Percentiles rank a stretch among this genome's conserved stretches.
phyloP scores from a whole-genome alignment of 2,329 filamentous ascomycete genomes.

The Thelonectria discophora region DNA sequence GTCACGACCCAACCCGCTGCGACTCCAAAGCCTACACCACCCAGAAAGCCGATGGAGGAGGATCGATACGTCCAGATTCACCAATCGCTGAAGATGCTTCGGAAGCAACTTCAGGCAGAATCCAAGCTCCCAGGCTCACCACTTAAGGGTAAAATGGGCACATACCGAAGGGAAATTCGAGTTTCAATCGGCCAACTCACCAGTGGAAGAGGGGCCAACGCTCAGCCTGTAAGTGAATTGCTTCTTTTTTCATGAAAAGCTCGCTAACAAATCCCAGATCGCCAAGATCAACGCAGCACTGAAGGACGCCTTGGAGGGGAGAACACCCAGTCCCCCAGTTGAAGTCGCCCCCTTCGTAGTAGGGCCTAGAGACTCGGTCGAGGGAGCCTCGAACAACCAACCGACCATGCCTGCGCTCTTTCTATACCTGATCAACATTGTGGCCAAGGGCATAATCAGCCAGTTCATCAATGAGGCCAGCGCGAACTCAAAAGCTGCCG shows the following conservation, averaged over 20 bases:
- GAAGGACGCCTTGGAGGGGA: conserved; percentile 61
- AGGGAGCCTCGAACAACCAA: conserved; percentile 62
- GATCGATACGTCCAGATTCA: conserved; percentile 69
- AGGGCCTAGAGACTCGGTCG: conserved; percentile 55
- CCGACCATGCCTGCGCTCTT: conserved; percentile 69
- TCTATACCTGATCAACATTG: conserved; percentile 79
- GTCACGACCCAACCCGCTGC: not conserved
- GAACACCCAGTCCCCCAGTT: conserved; percentile 61
- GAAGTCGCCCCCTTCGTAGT: conserved; percentile 65
- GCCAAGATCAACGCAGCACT: conserved; percentile 54
- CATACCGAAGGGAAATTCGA: conserved; percentile 75
- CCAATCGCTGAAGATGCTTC: conserved; percentile 70
- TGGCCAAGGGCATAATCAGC: conserved; percentile 76
- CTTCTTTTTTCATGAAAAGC: not conserved
- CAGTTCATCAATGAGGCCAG: conserved; percentile 75
- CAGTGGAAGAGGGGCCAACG: conserved; percentile 69
- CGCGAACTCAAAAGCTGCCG: conserved; percentile 71
- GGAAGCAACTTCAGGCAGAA: conserved; percentile 70
- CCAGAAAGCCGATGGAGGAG: conserved; percentile 25
- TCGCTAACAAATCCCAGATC: conserved; percentile 43
- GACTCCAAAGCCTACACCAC: conserved; percentile 17
- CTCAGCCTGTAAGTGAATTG: conserved; percentile 47
- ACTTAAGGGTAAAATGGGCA: conserved; percentile 73
- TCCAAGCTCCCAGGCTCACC: conserved; percentile 55
- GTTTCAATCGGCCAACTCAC: conserved; percentile 79